Conservation (phyloP, 1,139 yeast species). For the Hansenula lynferdii region DNA sequence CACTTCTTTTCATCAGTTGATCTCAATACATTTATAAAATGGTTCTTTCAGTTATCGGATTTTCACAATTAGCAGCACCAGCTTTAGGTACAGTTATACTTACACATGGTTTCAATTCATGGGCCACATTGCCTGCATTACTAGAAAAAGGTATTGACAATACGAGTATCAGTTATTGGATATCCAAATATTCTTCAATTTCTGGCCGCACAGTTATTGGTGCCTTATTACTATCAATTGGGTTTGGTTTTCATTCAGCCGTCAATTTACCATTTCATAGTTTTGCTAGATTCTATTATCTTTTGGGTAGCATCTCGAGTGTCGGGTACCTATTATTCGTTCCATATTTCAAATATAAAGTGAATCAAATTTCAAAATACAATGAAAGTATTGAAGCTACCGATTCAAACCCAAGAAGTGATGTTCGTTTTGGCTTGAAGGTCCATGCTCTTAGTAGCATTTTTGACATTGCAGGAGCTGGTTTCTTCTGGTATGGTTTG, state of each 20-base stretch:
- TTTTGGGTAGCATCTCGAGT: slow-evolving; percentile 11
- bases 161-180: slow-evolving; percentile 12
- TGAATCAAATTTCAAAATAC: slow-evolving; percentile 7
- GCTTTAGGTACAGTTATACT: slow-evolving; percentile 10
- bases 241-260: slow-evolving; percentile 11
- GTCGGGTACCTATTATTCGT: slow-evolving; percentile 10
- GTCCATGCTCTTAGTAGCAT: slow-evolving; percentile 10
- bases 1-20: too few relatives aligned
- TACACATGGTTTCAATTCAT: slow-evolving; percentile 10
- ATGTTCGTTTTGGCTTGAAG: slow-evolving; percentile 8
- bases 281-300: slow-evolving; percentile 14
- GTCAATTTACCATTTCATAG: slow-evolving; percentile 10
- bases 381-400: slow-evolving; percentile 3
- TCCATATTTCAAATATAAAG: slow-evolving; percentile 14
- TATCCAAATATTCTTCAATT: slow-evolving; percentile 6
- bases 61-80: slow-evolving; percentile 15
- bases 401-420: slow-evolving; percentile 9
- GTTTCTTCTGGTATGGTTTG: slow-evolving; percentile 13
- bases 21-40: too few relatives aligned
- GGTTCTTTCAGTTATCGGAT: slow-evolving; percentile 9
- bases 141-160: slow-evolving; percentile 10
- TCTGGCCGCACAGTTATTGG: slow-evolving; percentile 8
- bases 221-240: slow-evolving; percentile 9
- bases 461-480: slow-evolving; percentile 11
- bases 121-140: slow-evolving; percentile 15